Conservation (phyloP, 345 rosid genomes). For the Populus deltoides region DNA sequence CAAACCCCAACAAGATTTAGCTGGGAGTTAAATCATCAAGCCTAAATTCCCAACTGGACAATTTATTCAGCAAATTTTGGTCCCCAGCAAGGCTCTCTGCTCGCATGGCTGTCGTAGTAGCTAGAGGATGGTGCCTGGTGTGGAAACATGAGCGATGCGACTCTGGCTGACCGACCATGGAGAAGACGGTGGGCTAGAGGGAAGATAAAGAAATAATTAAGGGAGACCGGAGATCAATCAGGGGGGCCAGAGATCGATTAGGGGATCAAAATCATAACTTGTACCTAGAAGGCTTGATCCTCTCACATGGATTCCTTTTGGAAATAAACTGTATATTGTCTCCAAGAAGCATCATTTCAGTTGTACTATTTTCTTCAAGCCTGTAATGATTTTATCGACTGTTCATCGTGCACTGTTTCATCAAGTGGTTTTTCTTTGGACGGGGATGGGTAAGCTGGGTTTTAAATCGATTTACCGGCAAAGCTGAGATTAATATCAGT, state of each 20-base stretch:
- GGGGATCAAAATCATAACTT: not conserved
- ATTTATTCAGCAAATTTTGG: too few species aligned
- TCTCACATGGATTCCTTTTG: conserved; percentile 15
- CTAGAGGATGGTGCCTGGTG: too few species aligned
- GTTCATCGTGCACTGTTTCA: conserved; percentile 9
- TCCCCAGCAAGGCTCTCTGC: too few species aligned
- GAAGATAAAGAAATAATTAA: not conserved
- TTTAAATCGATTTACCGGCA: too few species aligned
- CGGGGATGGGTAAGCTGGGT: too few species aligned
- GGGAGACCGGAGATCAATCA: not conserved
- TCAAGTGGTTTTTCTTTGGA: not conserved
- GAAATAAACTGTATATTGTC: not conserved
- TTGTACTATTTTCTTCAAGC: not conserved
- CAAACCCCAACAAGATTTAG: not conserved
- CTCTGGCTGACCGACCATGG: not conserved
- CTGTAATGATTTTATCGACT: conserved; percentile 4
- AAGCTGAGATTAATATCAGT: too few species aligned
- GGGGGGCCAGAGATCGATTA: not conserved
- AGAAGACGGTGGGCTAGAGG: not conserved
- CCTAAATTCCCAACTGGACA: not conserved
- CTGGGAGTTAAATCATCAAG: not conserved
- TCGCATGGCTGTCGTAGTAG: too few species aligned
- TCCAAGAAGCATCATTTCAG: not conserved
- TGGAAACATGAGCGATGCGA: too few species aligned
- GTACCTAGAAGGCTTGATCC: not conserved